Percentiles rank a stretch among this genome's conserved stretches.
These are phyloP conservation scores for Fonsecaea nubica DNA, from an alignment of 2,329 filamentous ascomycete species.

Conservation along the genomic window DNA sequence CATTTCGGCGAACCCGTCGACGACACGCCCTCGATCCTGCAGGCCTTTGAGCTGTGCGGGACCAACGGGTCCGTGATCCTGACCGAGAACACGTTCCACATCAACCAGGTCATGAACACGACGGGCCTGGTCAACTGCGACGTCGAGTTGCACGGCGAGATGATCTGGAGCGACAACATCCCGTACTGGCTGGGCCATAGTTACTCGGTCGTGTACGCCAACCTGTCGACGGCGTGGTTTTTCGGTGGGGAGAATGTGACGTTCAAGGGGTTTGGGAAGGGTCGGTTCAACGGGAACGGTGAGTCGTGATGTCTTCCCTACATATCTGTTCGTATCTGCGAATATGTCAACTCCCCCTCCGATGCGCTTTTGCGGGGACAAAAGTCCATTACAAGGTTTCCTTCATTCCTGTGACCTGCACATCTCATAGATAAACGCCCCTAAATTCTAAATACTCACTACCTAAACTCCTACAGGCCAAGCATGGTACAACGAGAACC, in stretches of 20 bases:
- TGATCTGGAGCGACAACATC: conserved; percentile 70
- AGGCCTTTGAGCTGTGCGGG: conserved; percentile 66
- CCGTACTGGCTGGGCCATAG: conserved; percentile 71
- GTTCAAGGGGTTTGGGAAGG: conserved; percentile 66
- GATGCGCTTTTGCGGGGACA: too few species aligned
- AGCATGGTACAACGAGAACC: conserved; percentile 53
- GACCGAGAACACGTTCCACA: conserved; percentile 51
- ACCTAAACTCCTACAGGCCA: conserved; percentile 49
- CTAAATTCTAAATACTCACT: neutral
- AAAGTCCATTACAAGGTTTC: too few species aligned
- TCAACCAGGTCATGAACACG: conserved; percentile 31
- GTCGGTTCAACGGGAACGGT: conserved; percentile 67
- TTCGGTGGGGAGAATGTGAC: conserved; percentile 71
- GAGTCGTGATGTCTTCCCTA: neutral
- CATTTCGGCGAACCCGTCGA: conserved; percentile 44
- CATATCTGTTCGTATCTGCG: too few species aligned
- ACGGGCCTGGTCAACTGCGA: conserved; percentile 26
- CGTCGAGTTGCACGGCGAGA: conserved; percentile 63
- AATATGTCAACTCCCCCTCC: too few species aligned
- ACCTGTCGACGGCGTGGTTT: conserved; percentile 71
- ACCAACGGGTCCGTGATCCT: conserved; percentile 68
- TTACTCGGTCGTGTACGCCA: conserved; percentile 71
- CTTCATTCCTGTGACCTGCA: too few species aligned
- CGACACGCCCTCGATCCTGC: conserved; percentile 60
- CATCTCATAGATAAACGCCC: too few species aligned